These are phyloP conservation scores for Trichoderma asperellum DNA, from an alignment of 2,329 filamentous ascomycete genomes.

Conservation along the genomic window DNA sequence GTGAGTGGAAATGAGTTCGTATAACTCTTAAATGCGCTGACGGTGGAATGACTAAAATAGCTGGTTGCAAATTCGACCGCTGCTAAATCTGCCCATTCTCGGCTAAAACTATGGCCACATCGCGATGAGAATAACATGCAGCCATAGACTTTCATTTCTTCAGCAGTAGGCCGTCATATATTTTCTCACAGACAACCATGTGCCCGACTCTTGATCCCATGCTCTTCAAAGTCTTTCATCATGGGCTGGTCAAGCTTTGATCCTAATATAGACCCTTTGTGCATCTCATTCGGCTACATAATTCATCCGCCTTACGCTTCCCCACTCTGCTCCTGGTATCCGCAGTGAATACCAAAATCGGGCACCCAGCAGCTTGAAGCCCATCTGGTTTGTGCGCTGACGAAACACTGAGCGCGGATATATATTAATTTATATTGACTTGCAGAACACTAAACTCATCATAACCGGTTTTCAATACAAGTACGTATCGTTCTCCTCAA, in stretches of 20 bases:
- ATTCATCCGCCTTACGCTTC: conserved; percentile 23
- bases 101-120: not conserved
- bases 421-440: not conserved
- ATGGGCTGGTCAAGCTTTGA: not conserved
- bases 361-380: not conserved
- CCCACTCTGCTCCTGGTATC: not conserved
- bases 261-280: not conserved
- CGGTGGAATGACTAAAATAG: not conserved
- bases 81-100: not conserved
- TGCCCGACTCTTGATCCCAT: not conserved
- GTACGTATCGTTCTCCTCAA: not conserved
- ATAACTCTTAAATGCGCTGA: not conserved
- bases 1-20: not conserved
- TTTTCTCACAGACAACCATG: not conserved
- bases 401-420: not conserved
- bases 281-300: not conserved
- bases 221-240: not conserved
- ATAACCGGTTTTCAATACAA: not conserved
- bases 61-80: not conserved
- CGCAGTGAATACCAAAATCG: conserved; percentile 15
- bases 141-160: not conserved
- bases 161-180: too few relatives aligned
- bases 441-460: not conserved
- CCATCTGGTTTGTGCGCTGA: not conserved
- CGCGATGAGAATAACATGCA: not conserved